These are phyloP conservation scores for Chytriomyces confervae DNA, from an alignment of 192 early-diverging fungal species.

Conservation along the genomic window DNA sequence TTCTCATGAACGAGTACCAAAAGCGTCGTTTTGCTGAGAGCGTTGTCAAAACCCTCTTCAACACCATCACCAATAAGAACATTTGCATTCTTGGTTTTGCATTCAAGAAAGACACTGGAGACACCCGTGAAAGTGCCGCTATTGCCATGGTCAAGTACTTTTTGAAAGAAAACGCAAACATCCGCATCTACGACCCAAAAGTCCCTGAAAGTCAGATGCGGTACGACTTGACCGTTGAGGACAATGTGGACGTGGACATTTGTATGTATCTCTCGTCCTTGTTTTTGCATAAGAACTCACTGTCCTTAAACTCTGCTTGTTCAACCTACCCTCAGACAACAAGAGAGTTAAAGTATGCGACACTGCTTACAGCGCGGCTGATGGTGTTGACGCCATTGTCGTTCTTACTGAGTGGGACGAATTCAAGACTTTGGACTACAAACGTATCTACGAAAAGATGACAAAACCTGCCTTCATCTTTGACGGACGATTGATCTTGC, in stretches of 20 bases:
- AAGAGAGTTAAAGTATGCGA: constrained; percentile 67
- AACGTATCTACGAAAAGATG: constrained; percentile 70
- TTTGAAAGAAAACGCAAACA: constrained; percentile 73
- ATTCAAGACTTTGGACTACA: constrained; percentile 82
- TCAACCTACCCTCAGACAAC: constrained; percentile 46
- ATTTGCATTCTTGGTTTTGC: constrained; percentile 89
- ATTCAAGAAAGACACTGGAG: constrained; percentile 93
- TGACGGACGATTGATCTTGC: constrained; percentile 86
- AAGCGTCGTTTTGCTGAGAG: constrained; percentile 81
- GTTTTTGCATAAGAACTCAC: not conserved
- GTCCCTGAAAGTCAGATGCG: constrained; percentile 74
- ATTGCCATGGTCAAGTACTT: constrained; percentile 81
- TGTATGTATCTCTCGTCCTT: constrained; percentile 49
- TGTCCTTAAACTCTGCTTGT: not conserved
- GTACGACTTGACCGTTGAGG: constrained; percentile 61
- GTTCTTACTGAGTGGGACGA: constrained; percentile 91
- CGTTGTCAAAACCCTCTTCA: constrained; percentile 75
- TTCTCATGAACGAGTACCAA: constrained; percentile 90
- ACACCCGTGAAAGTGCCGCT: constrained; percentile 90
- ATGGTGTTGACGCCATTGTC: constrained; percentile 77
- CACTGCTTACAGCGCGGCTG: constrained; percentile 73
- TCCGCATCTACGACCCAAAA: constrained; percentile 91
- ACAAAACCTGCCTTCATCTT: constrained; percentile 86
- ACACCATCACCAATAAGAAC: constrained; percentile 79
- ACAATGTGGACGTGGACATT: constrained; percentile 36